These are phyloP conservation scores for Hypoxylon sp. DNA, from an alignment of 2,329 filamentous ascomycete species.

Conservation along the genomic window DNA sequence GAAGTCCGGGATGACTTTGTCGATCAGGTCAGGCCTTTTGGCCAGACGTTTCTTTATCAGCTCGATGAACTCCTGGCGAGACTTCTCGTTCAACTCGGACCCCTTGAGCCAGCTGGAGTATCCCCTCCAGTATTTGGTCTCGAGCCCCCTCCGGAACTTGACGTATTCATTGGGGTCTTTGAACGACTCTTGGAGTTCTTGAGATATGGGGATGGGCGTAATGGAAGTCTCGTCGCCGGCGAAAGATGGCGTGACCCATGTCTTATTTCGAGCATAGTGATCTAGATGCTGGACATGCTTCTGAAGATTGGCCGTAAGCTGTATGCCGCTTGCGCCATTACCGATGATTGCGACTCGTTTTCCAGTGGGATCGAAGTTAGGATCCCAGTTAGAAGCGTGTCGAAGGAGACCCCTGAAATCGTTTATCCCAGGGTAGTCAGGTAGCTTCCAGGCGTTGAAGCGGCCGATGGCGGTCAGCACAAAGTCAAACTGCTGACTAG, in stretches of 20 bases:
- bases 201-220: conserved; percentile 66
- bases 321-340: conserved; percentile 73
- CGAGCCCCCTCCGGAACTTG: conserved; percentile 60
- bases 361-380: conserved; percentile 60
- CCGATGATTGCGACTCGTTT: conserved; percentile 71
- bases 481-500: conserved; percentile 68
- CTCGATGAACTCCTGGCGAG: conserved; percentile 62
- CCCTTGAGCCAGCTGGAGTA: conserved; percentile 68
- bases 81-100: conserved; percentile 62
- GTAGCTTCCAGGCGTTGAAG: conserved; percentile 75
- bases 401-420: conserved; percentile 68
- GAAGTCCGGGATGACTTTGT: conserved; percentile 71
- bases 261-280: conserved; percentile 74
- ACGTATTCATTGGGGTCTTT: conserved; percentile 71
- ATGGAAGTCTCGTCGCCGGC: conserved; percentile 67
- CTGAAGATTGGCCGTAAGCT: conserved; percentile 67
- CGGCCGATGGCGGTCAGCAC: conserved; percentile 73
- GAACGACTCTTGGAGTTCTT: conserved; percentile 69
- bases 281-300: conserved; percentile 65
- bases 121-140: conserved; percentile 70
- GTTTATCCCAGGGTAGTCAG: conserved; percentile 69
- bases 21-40: conserved; percentile 67
- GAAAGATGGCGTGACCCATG: conserved; percentile 76
- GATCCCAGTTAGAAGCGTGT: conserved; percentile 73
- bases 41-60: conserved; percentile 67